Evolutionary conservation across 2,329 filamentous ascomycete species (phyloP).

Genomic region (Venturia carpophila): DNA sequence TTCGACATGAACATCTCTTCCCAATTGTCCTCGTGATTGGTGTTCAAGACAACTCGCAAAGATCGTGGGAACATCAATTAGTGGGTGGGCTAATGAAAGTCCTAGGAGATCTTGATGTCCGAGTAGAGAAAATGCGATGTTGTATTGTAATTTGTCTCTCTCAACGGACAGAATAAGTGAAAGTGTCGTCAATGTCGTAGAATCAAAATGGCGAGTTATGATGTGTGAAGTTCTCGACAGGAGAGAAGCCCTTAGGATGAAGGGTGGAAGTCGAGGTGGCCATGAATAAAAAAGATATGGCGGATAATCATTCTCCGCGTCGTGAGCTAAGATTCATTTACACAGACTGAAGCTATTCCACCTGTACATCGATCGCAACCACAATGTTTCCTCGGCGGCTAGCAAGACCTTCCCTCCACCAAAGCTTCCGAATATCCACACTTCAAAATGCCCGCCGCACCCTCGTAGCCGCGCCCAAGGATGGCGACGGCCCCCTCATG

Average conservation of each 20-base stretch:
- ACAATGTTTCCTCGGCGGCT: conserved; percentile 12
- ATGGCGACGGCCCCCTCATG: conserved; percentile 45
- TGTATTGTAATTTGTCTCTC: too few relatives aligned
- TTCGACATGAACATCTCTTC: background rate
- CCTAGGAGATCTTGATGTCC: background rate
- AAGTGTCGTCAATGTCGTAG: too few relatives aligned
- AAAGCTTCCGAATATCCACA: background rate
- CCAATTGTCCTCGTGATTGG: background rate
- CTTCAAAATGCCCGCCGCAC: conserved; percentile 29
- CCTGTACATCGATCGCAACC: background rate
- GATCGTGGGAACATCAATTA: background rate
- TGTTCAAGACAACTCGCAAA: background rate
- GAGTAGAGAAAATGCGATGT: too few relatives aligned
- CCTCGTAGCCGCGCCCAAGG: conserved; percentile 43
- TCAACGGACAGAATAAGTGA: too few relatives aligned
- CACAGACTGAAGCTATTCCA: background rate
- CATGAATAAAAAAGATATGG: background rate
- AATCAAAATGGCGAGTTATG: background rate
- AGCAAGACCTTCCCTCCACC: background rate
- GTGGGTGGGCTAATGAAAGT: background rate
- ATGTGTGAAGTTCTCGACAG: background rate
- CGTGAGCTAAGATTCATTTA: background rate
- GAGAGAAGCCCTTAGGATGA: background rate
- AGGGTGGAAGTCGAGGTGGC: background rate
- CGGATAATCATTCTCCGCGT: background rate